Evolutionary conservation across 2,329 filamentous ascomycete species (phyloP), one percentile per base, ranked within the genome.

Genomic region (Colletotrichum sp.): DNA sequence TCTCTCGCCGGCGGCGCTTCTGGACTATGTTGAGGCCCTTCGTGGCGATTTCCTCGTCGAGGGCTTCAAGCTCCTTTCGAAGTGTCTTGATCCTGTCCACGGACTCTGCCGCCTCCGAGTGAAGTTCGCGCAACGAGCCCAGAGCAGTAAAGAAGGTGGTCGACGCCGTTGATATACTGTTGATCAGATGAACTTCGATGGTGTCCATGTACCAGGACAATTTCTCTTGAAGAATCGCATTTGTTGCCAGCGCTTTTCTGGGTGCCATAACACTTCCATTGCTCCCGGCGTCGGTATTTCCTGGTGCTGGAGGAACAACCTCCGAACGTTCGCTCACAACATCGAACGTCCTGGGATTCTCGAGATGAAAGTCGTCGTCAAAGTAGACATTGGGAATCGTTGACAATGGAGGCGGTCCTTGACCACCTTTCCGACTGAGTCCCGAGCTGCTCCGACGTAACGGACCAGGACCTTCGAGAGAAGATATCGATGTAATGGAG

Each of bases 181-280:
- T 95, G 80, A 99, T 98, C 9, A 99, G 88, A 83, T 99, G 97
- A 71, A 99, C 95, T 83, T 99, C 97, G 26, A 99, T 96, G 0
- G 97, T 99, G 83, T 99, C 97, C 96, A 99, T 98, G 84, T 99
- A 99, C 97, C 97, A 99, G 1, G 97, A 99, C 15, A 99, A 88
- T 85, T 99, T 99, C 85, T 99, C 97, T 83, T 99, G 97, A 44
- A 99, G 85, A 75, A 99, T 99, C 0, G 97, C 97, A 85, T 99
- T 99, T 1, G 96, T 98, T 9, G 96, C 96, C 32, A 99, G 88
- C 2, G 95, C 95, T 83, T 98, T 99, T 76, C 96, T 92, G 10
- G 94, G 93, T 13, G 90, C 89, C 26, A 90, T 85, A 1, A 89
- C 86, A 67, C 87, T 88, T 7, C 92, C 92, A 82, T 93, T 95